These are phyloP conservation scores for Lagenidium giganteum DNA, from an alignment of 352 stramenopile genomes.

Conservation along the genomic window DNA sequence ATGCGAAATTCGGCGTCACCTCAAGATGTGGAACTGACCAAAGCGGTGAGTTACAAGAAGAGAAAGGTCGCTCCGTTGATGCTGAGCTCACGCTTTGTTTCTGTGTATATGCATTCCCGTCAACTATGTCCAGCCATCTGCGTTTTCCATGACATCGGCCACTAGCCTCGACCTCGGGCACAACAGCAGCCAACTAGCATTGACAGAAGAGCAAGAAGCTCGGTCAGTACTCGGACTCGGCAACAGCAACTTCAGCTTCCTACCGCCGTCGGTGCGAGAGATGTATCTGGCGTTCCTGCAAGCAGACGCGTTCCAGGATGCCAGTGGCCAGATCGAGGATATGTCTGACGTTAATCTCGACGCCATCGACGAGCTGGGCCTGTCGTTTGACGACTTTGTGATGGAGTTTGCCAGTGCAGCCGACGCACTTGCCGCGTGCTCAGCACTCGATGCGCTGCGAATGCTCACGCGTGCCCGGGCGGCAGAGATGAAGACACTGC, in stretches of 20 bases:
- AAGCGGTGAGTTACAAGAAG: slow-evolving; percentile 16
- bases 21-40: slow-evolving; percentile 8
- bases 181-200: not conserved
- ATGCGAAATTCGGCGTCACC: slow-evolving; percentile 23
- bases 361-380: slow-evolving; percentile 22
- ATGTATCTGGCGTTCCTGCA: slow-evolving; percentile 20
- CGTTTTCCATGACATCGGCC: not conserved
- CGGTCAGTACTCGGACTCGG: not conserved
- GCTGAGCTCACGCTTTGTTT: too few relatives aligned
- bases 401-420: slow-evolving; percentile 28
- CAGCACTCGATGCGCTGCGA: slow-evolving; percentile 33
- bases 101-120: too few relatives aligned
- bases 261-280: slow-evolving; percentile 26
- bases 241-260: slow-evolving; percentile 34
- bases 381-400: slow-evolving; percentile 39
- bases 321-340: too few relatives aligned
- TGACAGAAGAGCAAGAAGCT: not conserved
- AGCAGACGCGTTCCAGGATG: not conserved
- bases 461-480: slow-evolving; percentile 21
- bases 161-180: not conserved
- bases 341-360: not conserved
- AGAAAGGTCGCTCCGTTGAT: too few relatives aligned
- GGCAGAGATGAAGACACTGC: slow-evolving; percentile 21
- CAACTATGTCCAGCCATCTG: too few relatives aligned
- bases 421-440: slow-evolving; percentile 21